Evolutionary conservation across 345 rosid species (phyloP), one percentile per base, ranked within the genome.

Genomic region (Citrus inodora): DNA sequence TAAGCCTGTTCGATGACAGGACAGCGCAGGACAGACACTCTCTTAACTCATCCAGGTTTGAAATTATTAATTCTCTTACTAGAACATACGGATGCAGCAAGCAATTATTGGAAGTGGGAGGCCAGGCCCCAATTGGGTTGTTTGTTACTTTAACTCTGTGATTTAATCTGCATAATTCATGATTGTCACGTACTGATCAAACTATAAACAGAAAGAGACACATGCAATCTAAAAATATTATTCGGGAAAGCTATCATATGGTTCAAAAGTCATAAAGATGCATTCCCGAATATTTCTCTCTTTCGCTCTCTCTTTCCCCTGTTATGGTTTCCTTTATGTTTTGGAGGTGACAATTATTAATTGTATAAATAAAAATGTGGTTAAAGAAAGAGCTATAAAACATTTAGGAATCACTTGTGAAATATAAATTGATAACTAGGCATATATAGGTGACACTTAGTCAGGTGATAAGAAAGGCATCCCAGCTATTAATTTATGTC

Each of bases 221-320:
- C 51, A 37, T 24, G 51, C 19, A n/a, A 24, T 35, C 66, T 14
- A 59, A 37, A 74, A 74, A 1, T 7, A 40, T 11, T 30, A 30
- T 46, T 22, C 33, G 24, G n/a, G 71, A 76, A 65, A 46, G 70
- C 22, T 30, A 17, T 42, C 37, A 63, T n/a, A 22, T 51, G 24
- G 46, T 19, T 76, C 53, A 7, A 76, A 76, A 65, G 78, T 76
- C 78, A 1, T 32, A 75, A 75, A 75, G 78, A 5, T 73, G 67
- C n/a, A n/a, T 32, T 21, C 17, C 64, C 22, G 78, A 76, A 76
- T 76, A 51, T 46, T 13, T 64, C 70, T 51, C 60, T 19, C 17
- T 46, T 13, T 42, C 48, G 3, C 51, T 13, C 48, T 10, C 48
- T 10, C 48, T 46, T 10, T 46, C 17, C 14, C 17, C 14, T 3